Base-by-base conservation (phyloP, 2,329 filamentous ascomycete species). In the Trichoderma semiorbis region DNA sequence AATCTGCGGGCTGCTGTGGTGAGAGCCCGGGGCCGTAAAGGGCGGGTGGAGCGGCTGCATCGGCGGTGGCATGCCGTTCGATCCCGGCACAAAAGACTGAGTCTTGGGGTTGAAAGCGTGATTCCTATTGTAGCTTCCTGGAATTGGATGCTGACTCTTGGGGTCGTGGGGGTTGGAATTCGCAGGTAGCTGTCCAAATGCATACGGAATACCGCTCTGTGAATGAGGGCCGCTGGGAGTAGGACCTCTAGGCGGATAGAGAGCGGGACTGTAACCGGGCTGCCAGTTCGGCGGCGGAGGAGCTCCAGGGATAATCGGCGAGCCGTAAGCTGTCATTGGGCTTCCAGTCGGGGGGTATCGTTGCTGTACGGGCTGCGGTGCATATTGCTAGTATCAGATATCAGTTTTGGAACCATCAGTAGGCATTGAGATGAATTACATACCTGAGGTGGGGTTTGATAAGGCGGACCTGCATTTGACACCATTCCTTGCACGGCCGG, bases 21-120 rank as follows among this genome's bases (percentile, higher is more conserved):
- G 86, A 50, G 84, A 85, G 50, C 82, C 83, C 10, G 82, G 82
- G 39, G 84, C 84, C 57, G 81, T 84, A 73, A 85, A 89, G 1
- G 84, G 83, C 18, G 83, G 83, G 73, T 85, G 82, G 7, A 85
- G 83, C 36, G 83, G 82, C 53, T 84, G 85, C 74, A 85, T 83
- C 4, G 85, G 83, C 34, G 83, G 83, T 34, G 83, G 81, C 79
- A 87, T 85, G 30, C 84, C 83, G 74, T 81, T 84, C 73, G 88
- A 78, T 21, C 82, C 80, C 61, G 95, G 95, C 28, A 97, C 89
- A 80, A 98, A 98, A 0, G 95, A 93, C 78, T 97, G 93, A 18
- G 93, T 98, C 83, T 97, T 95, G 1, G 95, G 95, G 78, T 98
- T 98, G 84, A 98, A 98, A 14, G 92, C 90, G 76, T 94, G 93